Evolutionary conservation across 768 basidiomycete genomes (phyloP), one percentile per base, ranked within the genome.

Genomic region (Omphalotus guepiniiformis): DNA sequence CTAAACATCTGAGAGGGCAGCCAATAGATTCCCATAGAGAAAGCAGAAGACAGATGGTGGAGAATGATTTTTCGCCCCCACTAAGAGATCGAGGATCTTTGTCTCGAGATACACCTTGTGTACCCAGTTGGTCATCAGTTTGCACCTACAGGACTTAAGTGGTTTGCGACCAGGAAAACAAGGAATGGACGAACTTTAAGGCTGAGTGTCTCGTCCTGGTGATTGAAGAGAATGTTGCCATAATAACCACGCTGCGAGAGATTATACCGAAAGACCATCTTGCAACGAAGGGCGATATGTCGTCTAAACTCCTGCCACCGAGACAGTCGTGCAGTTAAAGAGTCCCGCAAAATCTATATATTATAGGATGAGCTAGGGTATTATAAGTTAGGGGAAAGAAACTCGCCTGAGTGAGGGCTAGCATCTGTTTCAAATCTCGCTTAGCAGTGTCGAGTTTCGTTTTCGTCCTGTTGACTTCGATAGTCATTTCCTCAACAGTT

Each of bases 21-120:
- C 89, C 87, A 47, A 94, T 93, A 13, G 91, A 85, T 58, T 96
- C 90, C 96, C 96, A 99, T 37, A 99, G 73, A 3, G 96, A 85
- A n/a, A 98, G 70, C 39, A 99, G 70, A 42, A 99, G 65, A 55
- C 93, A 94, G 53, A 97, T 92, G 1, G 95, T 98, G 5, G 93
- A 89, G 68, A 96, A 99, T 6, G 91, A 94, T 65, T 96, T 95
- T 64, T 98, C 95, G 30, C 95, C 94, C 39, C 94, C 94, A 54
- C 88, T 91, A 15, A 94, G 73, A 25, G 87, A 86, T 29, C 82
- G 83, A 3, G 92, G 87, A 58, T 93, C 88, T 63, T 92, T 92
- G 55, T 91, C 88, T 27, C 76, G 72, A 19, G 60, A 57, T 22
- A 53, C 66, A 3, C 70, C 76, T 62, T 85, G 82, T 0, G 83